Percentiles rank a stretch among this genome's conserved stretches.
Conservation (phyloP, 2,329 filamentous ascomycete species). For the Alternaria rosae region DNA sequence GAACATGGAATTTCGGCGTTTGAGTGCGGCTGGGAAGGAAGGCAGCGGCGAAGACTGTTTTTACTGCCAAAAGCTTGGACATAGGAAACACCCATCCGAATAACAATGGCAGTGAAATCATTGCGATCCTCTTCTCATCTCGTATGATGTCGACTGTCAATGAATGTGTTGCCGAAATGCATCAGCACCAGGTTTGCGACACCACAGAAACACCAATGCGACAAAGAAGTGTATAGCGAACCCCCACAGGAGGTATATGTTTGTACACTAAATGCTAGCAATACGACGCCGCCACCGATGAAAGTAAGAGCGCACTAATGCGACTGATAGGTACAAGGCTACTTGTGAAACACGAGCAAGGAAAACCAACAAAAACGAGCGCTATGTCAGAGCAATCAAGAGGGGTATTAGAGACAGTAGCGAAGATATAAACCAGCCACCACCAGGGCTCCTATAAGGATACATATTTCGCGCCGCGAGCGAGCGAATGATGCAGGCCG, state of each 20-base stretch:
- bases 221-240: not conserved
- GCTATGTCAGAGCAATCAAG: not conserved
- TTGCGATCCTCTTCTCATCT: not conserved
- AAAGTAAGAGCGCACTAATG: not conserved
- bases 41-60: not conserved
- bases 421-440: not conserved
- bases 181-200: not conserved
- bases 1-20: not conserved
- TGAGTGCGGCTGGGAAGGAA: not conserved
- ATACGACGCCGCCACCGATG: not conserved
- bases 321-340: not conserved
- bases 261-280: not conserved
- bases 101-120: not conserved
- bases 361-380: not conserved
- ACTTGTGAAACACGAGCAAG: not conserved
- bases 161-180: not conserved
- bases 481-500: not conserved
- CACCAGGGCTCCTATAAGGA: not conserved
- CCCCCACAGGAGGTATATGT: not conserved
- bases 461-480: not conserved
- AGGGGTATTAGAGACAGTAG: constrained; percentile 5
- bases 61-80: not conserved
- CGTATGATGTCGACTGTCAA: not conserved
- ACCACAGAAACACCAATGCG: not conserved
- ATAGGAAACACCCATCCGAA: not conserved